These are phyloP conservation scores for Pyrenopolyporus hunteri DNA, from an alignment of 495 filamentous ascomycete species.

Conservation along the genomic window DNA sequence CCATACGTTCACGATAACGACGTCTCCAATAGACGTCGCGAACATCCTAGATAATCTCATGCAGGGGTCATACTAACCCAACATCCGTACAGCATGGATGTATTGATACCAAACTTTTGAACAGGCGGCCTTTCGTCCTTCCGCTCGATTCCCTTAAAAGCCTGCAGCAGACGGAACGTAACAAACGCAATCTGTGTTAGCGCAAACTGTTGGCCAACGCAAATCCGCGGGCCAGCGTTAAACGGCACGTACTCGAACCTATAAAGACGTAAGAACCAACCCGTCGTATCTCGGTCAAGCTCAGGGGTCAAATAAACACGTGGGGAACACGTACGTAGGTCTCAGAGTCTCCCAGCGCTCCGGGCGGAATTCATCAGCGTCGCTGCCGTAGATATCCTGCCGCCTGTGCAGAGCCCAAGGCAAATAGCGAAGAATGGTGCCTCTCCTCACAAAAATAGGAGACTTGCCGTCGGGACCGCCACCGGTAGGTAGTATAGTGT, in stretches of 20 bases:
- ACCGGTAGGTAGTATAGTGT: slow-evolving; percentile 57
- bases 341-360: slow-evolving; percentile 52
- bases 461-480: slow-evolving; percentile 55
- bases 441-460: slow-evolving; percentile 55
- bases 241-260: slow-evolving; percentile 70
- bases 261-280: slow-evolving; percentile 5
- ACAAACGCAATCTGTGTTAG: slow-evolving; percentile 64
- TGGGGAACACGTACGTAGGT: slow-evolving; percentile 25
- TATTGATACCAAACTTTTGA: slow-evolving; percentile 42
- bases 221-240: slow-evolving; percentile 69
- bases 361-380: slow-evolving; percentile 54
- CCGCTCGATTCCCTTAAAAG: slow-evolving; percentile 60
- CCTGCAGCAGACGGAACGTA: slow-evolving; percentile 64
- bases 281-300: too few relatives aligned
- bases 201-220: slow-evolving; percentile 63
- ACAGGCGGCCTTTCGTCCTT: slow-evolving; percentile 49
- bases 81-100: slow-evolving; percentile 48
- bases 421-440: slow-evolving; percentile 52
- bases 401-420: slow-evolving; percentile 54
- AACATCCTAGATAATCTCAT: not conserved
- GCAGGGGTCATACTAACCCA: slow-evolving; percentile 43
- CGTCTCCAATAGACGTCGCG: not conserved
- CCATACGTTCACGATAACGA: too few relatives aligned
- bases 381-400: slow-evolving; percentile 50
- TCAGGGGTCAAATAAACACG: too few relatives aligned